Conservation (phyloP, 2,329 filamentous ascomycete species). For the Pseudogymnoascus sp. region DNA sequence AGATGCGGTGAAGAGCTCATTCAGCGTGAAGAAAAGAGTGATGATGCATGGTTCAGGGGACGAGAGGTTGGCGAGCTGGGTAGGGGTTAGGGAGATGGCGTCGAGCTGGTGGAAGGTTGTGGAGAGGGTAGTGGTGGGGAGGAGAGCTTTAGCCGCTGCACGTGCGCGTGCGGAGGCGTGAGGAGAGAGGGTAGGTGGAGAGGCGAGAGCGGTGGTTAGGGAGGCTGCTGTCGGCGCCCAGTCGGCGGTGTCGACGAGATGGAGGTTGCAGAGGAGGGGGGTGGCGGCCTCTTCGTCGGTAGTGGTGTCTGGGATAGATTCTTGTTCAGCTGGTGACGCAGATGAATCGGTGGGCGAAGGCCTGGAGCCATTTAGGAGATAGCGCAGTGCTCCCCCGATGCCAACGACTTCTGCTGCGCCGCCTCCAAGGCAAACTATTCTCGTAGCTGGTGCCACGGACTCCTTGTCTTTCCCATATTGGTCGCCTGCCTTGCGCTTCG, state of each 20-base stretch:
- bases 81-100: slow-evolving; percentile 35
- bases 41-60: slow-evolving; percentile 45
- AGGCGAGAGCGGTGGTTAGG: slow-evolving; percentile 49
- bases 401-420: slow-evolving; percentile 57
- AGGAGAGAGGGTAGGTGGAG: slow-evolving; percentile 40
- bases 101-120: slow-evolving; percentile 41
- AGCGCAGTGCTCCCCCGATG: slow-evolving; percentile 45
- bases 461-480: slow-evolving; percentile 12
- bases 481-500: slow-evolving; percentile 6
- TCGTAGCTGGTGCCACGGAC: neutral
- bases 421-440: slow-evolving; percentile 29
- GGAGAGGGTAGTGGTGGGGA: slow-evolving; percentile 33
- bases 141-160: slow-evolving; percentile 38
- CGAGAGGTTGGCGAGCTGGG: slow-evolving; percentile 26
- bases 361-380: slow-evolving; percentile 22
- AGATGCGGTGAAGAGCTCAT: slow-evolving; percentile 81
- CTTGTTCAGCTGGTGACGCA: neutral
- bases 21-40: slow-evolving; percentile 88
- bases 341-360: slow-evolving; percentile 9
- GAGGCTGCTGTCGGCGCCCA: slow-evolving; percentile 59
- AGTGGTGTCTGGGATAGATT: neutral
- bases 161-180: slow-evolving; percentile 43
- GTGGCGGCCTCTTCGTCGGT: neutral
- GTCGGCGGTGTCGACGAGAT: slow-evolving; percentile 72
- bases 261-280: slow-evolving; percentile 35